Evolutionary conservation across 768 basidiomycete genomes (phyloP), one percentile per base, ranked within the genome.

Genomic region (Boletus rufocinnamomeus): DNA sequence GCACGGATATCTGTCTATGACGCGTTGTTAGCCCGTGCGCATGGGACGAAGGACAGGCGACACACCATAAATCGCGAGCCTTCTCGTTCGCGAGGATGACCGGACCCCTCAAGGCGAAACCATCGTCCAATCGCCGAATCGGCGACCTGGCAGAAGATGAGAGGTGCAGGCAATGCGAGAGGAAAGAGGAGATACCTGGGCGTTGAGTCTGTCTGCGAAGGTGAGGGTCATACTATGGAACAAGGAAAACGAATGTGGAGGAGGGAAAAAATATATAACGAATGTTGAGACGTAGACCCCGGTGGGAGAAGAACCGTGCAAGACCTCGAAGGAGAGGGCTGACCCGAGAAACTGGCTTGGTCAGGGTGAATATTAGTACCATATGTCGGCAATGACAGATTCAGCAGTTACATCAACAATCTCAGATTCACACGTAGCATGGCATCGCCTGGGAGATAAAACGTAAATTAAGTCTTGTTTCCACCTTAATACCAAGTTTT

Each of bases 101-200:
- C 88, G 50, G 83, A 85, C 16, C 89, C 89, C 57, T 90, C 89
- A 27, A 91, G 77, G 53, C 81, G 77, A 74, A 91, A 91, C 83
- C 86, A 89, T 67, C 82, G 76, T 52, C 88, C 88, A 34, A 79
- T 61, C 16, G 61, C 65, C 37, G 76, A 77, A 59, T 72, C 71
- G 17, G 80, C 79, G 40, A 80, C 75, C 69, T 72, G 47, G n/a
- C 47, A 35, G 30, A 50, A 48, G 16, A 61, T 63, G 43, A 62
- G 63, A 37, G 8, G 7, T 34, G 25, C 2, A 6, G 2, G 16
- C 1, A 1, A 38, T 17, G 55, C 1, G 28, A 34, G 28, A 27
- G 10, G 9, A 45, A 13, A n/a, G 23, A 47, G 3, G 7, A 66
- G 49, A 19, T 34, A 78, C 77, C 64, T 74, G 75, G 27, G 77